Evolutionary conservation across 2,329 filamentous ascomycete genomes (phyloP), one percentile per base, ranked within the genome.

Genomic region (Aspergillus texensis): DNA sequence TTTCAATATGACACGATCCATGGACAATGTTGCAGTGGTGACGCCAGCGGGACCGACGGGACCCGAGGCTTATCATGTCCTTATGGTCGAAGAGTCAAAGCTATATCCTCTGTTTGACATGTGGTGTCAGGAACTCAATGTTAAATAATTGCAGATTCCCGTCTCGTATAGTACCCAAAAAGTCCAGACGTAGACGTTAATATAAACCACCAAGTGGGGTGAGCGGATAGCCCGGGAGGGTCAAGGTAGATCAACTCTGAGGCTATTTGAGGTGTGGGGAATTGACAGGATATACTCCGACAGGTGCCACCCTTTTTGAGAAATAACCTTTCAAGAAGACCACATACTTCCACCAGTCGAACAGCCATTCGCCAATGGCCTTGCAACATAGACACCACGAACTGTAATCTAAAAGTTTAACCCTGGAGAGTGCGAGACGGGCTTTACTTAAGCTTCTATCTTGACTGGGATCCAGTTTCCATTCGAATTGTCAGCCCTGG

Each of bases 11-110:
- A 53, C 60, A 61, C 53, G 54, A 58, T 48, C 56, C 61, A 54
- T 21, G 8, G 53, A 16, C 19, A 16, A 39, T 58, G 62, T 58
- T 57, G 52, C 24, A 65, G 57, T 65, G 63, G 60, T 65, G 63
- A 65, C 63, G 63, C 60, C 57, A 57, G 30, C 53, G 57, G 60
- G 43, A 53, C 28, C 52, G 12, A 48, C 48, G 57, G 56, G 24
- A 34, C 28, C 11, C 34, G 26, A 60, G 53, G 32, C 6, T 58
- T 54, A 39, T 28, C 21, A 39, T 41, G 16, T 28, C 1, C 19
- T n/a, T 26, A 10, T 39, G 4, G 26, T 6, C 26, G 19, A 21
- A 26, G 34, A 19, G n/a, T n/a, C 19, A 19, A 41, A 14, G 16
- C 16, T 41, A n/a, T 16, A 8, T 16, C 6, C 5, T 12, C 32